Evolutionary conservation across 2,329 filamentous ascomycete species (phyloP).

Genomic region (Xylariaceae sp.): DNA sequence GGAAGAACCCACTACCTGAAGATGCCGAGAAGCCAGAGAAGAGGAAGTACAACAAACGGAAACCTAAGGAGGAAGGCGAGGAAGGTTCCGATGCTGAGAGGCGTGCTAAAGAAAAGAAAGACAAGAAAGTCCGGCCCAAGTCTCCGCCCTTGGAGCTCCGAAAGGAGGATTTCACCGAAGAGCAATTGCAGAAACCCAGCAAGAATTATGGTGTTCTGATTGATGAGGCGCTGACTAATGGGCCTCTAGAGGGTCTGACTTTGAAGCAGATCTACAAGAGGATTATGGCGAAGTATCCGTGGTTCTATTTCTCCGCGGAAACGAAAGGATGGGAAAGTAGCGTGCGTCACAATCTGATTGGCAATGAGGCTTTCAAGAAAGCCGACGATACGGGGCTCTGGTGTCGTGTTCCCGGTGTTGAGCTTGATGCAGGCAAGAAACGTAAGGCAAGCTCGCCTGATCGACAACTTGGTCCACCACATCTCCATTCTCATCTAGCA

Average conservation of each 20-base stretch:
- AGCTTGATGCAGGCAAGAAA: constrained; percentile 64
- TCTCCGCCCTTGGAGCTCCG: constrained; percentile 62
- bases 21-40: constrained; percentile 62
- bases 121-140: constrained; percentile 61
- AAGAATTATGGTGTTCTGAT: constrained; percentile 66
- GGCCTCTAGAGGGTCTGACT: constrained; percentile 56
- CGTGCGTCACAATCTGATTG: constrained; percentile 65
- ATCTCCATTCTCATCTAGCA: constrained; percentile 34
- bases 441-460: constrained; percentile 59
- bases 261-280: constrained; percentile 67
- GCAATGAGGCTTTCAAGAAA: constrained; percentile 63
- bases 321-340: constrained; percentile 69
- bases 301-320: constrained; percentile 62
- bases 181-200: constrained; percentile 62
- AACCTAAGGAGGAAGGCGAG: constrained; percentile 58
- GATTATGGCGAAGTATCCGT: constrained; percentile 60
- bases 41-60: constrained; percentile 67
- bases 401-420: constrained; percentile 60
- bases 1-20: constrained; percentile 65
- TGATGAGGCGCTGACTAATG: constrained; percentile 60
- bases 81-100: constrained; percentile 61
- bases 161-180: constrained; percentile 58
- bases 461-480: constrained; percentile 38
- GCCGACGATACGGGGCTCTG: constrained; percentile 59
- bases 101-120: constrained; percentile 60